These are phyloP conservation scores for Neoscytalidium dimidiatum DNA, from an alignment of 2,329 filamentous ascomycete genomes.

Conservation along the genomic window DNA sequence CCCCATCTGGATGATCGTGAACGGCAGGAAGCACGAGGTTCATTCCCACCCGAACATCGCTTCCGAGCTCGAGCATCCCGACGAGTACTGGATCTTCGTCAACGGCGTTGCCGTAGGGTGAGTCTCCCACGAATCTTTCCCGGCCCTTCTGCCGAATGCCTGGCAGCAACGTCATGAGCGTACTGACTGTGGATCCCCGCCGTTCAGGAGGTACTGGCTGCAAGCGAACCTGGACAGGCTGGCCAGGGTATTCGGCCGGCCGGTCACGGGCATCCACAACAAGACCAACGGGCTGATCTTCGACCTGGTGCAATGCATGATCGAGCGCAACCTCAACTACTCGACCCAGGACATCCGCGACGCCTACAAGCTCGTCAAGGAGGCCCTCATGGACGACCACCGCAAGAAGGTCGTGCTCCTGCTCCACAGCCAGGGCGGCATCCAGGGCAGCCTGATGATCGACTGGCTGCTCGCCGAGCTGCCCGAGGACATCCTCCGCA, in stretches of 20 bases:
- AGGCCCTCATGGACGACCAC: constrained; percentile 61
- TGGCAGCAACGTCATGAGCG: not conserved
- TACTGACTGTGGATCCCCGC: constrained; percentile 19
- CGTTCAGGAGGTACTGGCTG: constrained; percentile 30
- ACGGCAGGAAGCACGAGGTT: constrained; percentile 41
- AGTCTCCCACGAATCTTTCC: constrained; percentile 26
- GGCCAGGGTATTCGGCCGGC: constrained; percentile 70
- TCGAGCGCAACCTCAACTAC: constrained; percentile 74
- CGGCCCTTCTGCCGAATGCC: too few species aligned
- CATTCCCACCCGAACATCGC: constrained; percentile 58
- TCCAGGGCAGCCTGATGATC: constrained; percentile 70
- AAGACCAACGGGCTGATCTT: constrained; percentile 71
- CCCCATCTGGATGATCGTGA: constrained; percentile 34
- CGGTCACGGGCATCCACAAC: constrained; percentile 74
- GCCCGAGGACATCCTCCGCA: constrained; percentile 25
- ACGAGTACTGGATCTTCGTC: constrained; percentile 78
- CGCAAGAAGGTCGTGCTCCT: constrained; percentile 73
- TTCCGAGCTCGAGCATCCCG: constrained; percentile 36
- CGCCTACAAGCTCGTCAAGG: constrained; percentile 64
- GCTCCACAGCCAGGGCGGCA: constrained; percentile 75
- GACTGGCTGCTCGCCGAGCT: constrained; percentile 75
- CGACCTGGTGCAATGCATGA: constrained; percentile 74
- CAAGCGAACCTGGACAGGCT: constrained; percentile 71
- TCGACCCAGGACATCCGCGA: constrained; percentile 64
- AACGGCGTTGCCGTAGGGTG: constrained; percentile 70